These are phyloP conservation scores for Murraya paniculata DNA, from an alignment of 345 rosid genomes.

Conservation along the genomic window DNA sequence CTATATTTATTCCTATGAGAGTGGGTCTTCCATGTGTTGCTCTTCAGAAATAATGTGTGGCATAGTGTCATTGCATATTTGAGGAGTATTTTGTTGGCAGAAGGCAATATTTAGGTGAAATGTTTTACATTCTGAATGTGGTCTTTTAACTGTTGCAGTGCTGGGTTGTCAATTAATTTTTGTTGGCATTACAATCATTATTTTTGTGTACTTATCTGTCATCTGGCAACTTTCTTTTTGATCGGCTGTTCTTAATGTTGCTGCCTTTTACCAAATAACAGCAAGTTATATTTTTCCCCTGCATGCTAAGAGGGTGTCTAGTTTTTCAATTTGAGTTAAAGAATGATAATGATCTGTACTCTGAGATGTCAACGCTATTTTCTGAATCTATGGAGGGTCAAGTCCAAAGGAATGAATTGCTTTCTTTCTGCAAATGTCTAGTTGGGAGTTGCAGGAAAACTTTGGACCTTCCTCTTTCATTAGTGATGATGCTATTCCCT, in stretches of 20 bases:
- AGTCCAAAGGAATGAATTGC: background rate
- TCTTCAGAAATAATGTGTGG: background rate
- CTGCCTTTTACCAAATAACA: background rate
- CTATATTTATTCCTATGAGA: background rate
- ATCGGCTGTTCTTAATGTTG: background rate
- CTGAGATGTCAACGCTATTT: background rate
- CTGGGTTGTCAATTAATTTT: background rate
- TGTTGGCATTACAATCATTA: background rate
- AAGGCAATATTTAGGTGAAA: background rate
- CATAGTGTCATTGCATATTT: background rate
- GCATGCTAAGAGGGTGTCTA: background rate
- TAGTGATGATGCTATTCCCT: background rate
- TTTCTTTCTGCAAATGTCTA: background rate
- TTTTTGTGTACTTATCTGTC: background rate
- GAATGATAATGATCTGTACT: background rate
- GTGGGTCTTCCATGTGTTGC: background rate
- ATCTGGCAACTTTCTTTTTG: background rate
- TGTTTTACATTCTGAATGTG: background rate
- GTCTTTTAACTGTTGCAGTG: background rate
- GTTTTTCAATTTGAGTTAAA: background rate
- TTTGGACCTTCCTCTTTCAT: background rate
- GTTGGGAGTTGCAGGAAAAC: background rate
- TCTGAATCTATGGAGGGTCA: background rate
- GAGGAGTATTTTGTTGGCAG: background rate
- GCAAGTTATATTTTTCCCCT: background rate